Base-by-base conservation (phyloP, 352 stramenopile species). In the Phytophthora cactorum region DNA sequence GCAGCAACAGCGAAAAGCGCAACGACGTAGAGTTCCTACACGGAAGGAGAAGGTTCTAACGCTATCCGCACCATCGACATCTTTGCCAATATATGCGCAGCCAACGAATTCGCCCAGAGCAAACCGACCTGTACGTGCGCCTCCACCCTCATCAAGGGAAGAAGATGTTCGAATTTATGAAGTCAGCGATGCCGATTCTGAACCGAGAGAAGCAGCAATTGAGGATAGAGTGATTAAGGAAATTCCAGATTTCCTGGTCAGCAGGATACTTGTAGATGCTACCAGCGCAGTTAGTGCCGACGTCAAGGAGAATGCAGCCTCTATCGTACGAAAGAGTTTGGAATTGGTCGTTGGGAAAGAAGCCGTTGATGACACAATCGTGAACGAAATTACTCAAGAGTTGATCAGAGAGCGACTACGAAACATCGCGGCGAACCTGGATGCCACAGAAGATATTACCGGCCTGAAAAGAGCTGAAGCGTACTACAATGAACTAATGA, bases 301-400 rank as follows among this genome's bases (percentile, higher is more conserved):
- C 49, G 14, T 10, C 11, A 60, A 52, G 4, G n/a, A 73, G 47
- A 41, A 28, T n/a, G 32, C 53, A 39, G 43, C 15, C 17, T 67
- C 29, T 45, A 39, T 68, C 5, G 65, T 82, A 5, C 59, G 74
- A 15, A 74, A 55, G 27, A 86, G 73, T 15, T 67, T 82, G n/a
- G 74, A 85, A 51, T 77, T 57, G 9, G 32, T 81, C 9, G 49
- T 77, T 56, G 64, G 63, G 2, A 56, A 45, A 15, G 52, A 75
- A 38, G 62, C 51, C 29, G 11, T 80, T n/a, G 64, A 82, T 15
- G 68, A 75, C 2, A 63, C 77, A 50, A 52, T 70, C 28, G 53
- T 82, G 43, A 59, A 47, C 9, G 51, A 78, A 52, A 80, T 87
- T 9, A 74, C 70, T 22, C 72, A 69, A 28, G 74, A 84, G 12